Conservation (phyloP, 2,329 filamentous ascomycete genomes). For the Sphaerostilbella broomeana region DNA sequence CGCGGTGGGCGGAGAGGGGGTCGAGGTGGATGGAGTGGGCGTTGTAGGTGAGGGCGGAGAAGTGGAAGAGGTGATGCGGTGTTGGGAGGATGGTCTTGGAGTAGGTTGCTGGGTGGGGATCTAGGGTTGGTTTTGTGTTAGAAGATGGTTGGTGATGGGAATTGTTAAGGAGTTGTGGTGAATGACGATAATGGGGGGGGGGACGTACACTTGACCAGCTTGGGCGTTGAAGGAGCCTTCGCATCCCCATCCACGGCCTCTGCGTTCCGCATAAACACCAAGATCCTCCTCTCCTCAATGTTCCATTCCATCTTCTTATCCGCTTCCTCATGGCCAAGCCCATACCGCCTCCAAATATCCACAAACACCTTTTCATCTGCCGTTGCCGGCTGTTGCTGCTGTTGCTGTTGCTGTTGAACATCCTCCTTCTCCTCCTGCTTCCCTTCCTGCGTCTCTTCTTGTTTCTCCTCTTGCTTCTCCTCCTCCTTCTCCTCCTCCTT, state of each 20-base stretch:
- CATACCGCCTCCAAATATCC: conserved; percentile 43
- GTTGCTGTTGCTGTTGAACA: no score
- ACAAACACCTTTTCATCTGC: conserved; percentile 49
- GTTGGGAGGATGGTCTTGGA: conserved; percentile 57
- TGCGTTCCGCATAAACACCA: conserved; percentile 46
- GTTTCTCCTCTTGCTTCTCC: no score
- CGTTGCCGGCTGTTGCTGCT: no score
- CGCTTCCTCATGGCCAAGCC: conserved; percentile 18
- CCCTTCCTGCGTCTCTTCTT: no score
- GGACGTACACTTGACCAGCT: conserved; percentile 24
- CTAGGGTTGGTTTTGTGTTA: conserved; percentile 21
- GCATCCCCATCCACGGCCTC: conserved; percentile 14
- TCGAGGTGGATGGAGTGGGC: conserved; percentile 88
- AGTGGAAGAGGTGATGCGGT: conserved; percentile 72
- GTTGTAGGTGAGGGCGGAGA: conserved; percentile 87
- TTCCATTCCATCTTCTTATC: conserved; percentile 19
- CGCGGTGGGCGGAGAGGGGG: conserved; percentile 59
- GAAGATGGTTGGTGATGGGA: neutral
- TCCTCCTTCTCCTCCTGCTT: no score
- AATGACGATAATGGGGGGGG: no score
- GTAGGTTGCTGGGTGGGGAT: conserved; percentile 29
- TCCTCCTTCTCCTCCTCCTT: no score
- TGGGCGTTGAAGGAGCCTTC: conserved; percentile 9
- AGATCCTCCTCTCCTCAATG: conserved; percentile 42
- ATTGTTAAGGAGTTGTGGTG: no score